Conservation (phyloP, 176 grass and related monocot species). For the Microstegium vimineum region DNA sequence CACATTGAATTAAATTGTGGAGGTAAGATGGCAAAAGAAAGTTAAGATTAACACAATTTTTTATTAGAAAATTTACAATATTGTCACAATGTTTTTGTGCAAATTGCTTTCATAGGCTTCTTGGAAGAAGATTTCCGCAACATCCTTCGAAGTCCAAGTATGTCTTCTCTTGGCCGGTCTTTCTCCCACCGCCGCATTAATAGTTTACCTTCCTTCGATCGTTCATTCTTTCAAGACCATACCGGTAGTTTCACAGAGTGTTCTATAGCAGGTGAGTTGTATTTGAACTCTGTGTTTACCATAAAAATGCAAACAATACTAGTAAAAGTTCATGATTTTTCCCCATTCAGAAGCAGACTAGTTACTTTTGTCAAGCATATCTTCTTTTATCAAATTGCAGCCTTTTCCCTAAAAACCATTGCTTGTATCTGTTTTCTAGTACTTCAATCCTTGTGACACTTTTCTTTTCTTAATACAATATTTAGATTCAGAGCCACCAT, state of each 20-base stretch:
- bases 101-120: conserved; percentile 20
- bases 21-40: conserved; percentile 18
- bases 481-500: conserved; percentile 39
- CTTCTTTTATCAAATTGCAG: not conserved
- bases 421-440: not conserved
- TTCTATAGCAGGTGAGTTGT: conserved; percentile 36
- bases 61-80: not conserved
- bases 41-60: not conserved
- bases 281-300: not conserved
- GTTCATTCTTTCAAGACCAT: conserved; percentile 31
- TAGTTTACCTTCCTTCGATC: conserved; percentile 44
- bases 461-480: not conserved
- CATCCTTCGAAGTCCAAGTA: conserved; percentile 33
- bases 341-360: not conserved
- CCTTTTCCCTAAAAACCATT: not conserved
- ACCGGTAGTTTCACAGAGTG: conserved; percentile 13
- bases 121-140: conserved; percentile 29
- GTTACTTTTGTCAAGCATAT: not conserved
- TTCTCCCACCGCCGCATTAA: conserved; percentile 32
- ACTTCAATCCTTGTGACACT: not conserved
- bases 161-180: conserved; percentile 12
- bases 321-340: not conserved
- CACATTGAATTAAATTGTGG: conserved; percentile 18
- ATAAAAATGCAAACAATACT: not conserved
- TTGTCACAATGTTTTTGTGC: conserved; percentile 4